Base-by-base conservation (phyloP, 169 alveolate genomes). In the Cryptosporidium sp. region DNA sequence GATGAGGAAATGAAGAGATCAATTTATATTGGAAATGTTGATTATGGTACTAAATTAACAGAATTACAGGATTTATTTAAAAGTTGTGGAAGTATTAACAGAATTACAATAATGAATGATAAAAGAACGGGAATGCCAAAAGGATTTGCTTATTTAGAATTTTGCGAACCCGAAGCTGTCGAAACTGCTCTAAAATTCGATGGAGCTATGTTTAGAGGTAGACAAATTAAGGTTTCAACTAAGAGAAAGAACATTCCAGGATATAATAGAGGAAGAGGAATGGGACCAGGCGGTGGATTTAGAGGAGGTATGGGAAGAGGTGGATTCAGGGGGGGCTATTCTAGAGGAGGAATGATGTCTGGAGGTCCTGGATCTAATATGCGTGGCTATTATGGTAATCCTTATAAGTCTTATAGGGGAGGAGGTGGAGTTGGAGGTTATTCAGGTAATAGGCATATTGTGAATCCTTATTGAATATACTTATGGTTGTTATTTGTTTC, bases 1-100 rank as follows among this genome's bases (percentile, higher is more conserved):
- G 91, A 84, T 55, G 91, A 84, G 35, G 85, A 70, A 65, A 71
- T 70, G 70, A 84, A 43, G 10, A 51, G 91, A 29, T 84, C 91
- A 16, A 84, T 84, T 18, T 84, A 70, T 84, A 71, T 84, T 37
- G 91, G 91, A 61, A 84, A 84, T 84, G 91, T 84, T 35, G 91
- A 84, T 84, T 84, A 70, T 39, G 85, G 91, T 1, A 84, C 91
- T 2, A 84, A 71, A 70, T 23, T 59, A 35, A 71, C 84, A 33
- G 91, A 84, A 43, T 65, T 84, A 18, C 91, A 71, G 37, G 91
- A 84, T 14, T 33, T 62, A 35, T 84, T 84, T 41, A 84, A 84
- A 37, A 45, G 84, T 55, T 84, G 91, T 84, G 91, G 91, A 12
- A 84, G 71, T 48, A 84, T 84, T 37, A 71, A 84, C 59, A 65